phyloP scores from a whole-genome alignment of 805 yeast species.

The Cyberlindnera veronae region DNA sequence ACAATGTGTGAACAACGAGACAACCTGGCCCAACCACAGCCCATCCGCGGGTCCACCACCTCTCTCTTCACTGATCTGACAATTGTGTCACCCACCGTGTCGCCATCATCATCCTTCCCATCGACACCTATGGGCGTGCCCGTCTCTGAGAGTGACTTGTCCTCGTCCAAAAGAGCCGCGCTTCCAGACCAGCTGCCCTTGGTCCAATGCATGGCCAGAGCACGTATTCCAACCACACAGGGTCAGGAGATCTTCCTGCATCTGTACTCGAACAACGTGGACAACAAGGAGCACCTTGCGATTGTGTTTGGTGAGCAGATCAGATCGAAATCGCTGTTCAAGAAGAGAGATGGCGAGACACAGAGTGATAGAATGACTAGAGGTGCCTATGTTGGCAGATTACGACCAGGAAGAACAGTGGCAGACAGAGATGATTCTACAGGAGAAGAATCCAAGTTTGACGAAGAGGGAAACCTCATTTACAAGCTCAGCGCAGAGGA shows the following conservation, averaged over 20 bases:
- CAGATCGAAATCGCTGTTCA: conserved; percentile 70
- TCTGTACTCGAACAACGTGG: conserved; percentile 80
- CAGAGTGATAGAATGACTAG: conserved; percentile 96
- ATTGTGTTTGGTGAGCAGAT: conserved; percentile 94
- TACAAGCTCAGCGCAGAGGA: conserved; percentile 17
- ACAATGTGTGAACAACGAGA: conserved; percentile 6
- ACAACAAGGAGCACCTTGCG: conserved; percentile 92
- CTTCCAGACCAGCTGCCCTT: conserved; percentile 60
- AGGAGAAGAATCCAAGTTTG: conserved; percentile 39
- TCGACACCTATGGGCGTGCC: conserved; percentile 29
- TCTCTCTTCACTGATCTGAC: conserved; percentile 35
- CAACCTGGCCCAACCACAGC: conserved; percentile 22
- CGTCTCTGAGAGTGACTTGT: conserved; percentile 12
- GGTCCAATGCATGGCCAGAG: conserved; percentile 88
- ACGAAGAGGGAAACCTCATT: conserved; percentile 36
- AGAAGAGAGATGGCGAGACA: conserved; percentile 60
- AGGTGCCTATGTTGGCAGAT: conserved; percentile 91
- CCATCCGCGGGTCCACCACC: conserved; percentile 16
- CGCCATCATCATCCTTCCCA: conserved; percentile 29
- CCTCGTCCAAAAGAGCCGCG: conserved; percentile 32
- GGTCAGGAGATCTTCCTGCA: conserved; percentile 95
- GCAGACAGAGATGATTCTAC: conserved; percentile 60
- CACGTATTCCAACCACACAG: conserved; percentile 92
- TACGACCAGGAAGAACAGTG: conserved; percentile 76
- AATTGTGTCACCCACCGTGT: conserved; percentile 38